Conservation (phyloP, 1,139 yeast genomes). For the Lodderomyces parapsilosis region DNA sequence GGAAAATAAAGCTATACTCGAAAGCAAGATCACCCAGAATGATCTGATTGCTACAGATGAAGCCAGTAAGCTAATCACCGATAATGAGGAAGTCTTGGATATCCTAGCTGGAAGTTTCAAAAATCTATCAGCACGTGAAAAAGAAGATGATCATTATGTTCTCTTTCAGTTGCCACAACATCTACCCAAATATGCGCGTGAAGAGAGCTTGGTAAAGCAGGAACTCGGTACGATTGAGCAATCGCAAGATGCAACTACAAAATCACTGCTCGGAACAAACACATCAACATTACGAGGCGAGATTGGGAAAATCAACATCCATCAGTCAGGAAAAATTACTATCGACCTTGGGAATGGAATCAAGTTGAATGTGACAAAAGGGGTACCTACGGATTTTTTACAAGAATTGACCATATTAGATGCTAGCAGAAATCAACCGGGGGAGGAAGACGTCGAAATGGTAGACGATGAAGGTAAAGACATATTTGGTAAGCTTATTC, state of each 20-base stretch:
- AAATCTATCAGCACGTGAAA: slow-evolving; percentile 18
- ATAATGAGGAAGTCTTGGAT: slow-evolving; percentile 31
- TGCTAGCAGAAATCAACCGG: slow-evolving; percentile 11
- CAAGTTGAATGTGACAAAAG: slow-evolving; percentile 66
- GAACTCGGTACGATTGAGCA: slow-evolving; percentile 12
- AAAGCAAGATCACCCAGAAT: slow-evolving; percentile 28
- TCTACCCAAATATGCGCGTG: slow-evolving; percentile 52
- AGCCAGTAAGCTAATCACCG: slow-evolving; percentile 28
- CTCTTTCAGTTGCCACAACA: slow-evolving; percentile 72
- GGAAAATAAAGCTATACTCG: slow-evolving; percentile 29
- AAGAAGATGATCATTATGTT: slow-evolving; percentile 31
- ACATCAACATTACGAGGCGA: slow-evolving; percentile 42
- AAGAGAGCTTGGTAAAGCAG: slow-evolving; percentile 16
- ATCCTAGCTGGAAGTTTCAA: slow-evolving; percentile 26
- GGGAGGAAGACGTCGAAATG: slow-evolving; percentile 26
- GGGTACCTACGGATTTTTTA: slow-evolving; percentile 68
- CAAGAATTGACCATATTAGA: slow-evolving; percentile 74
- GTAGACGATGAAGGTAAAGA: slow-evolving; percentile 40
- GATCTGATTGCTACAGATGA: slow-evolving; percentile 34
- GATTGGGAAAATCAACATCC: slow-evolving; percentile 72
- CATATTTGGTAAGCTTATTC: slow-evolving; percentile 41
- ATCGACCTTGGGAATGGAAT: slow-evolving; percentile 69
- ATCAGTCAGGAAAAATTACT: slow-evolving; percentile 76
- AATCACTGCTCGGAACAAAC: slow-evolving; percentile 13
- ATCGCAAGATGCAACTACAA: slow-evolving; percentile 1